Conservation (phyloP, 345 rosid species). For the Acer negundo region DNA sequence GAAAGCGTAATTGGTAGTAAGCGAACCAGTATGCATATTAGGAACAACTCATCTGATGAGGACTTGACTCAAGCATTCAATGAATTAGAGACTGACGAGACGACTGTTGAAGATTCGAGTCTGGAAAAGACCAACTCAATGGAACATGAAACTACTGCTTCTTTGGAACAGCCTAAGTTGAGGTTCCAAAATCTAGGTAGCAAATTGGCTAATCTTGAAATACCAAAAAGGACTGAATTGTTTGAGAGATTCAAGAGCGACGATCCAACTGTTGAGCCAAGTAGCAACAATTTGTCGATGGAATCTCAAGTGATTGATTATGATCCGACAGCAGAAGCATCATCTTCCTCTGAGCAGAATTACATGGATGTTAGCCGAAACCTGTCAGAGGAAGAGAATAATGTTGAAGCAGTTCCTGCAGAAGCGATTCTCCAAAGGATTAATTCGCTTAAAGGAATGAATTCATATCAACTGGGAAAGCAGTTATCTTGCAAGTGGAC, state of each 20-base stretch:
- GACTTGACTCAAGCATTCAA: constrained; percentile 37
- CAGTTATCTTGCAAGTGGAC: constrained; percentile 90
- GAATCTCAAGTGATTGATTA: constrained; percentile 33
- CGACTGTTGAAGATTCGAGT: constrained; percentile 23
- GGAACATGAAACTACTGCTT: constrained; percentile 35
- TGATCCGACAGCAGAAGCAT: constrained; percentile 40
- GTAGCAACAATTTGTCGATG: constrained; percentile 15
- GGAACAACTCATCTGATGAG: constrained; percentile 68
- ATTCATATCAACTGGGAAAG: constrained; percentile 78
- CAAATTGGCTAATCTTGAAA: constrained; percentile 47
- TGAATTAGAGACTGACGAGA: constrained; percentile 34
- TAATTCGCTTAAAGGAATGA: constrained; percentile 55
- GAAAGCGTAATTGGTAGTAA: constrained; percentile 36
- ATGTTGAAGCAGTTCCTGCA: constrained; percentile 39
- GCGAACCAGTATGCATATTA: constrained; percentile 49
- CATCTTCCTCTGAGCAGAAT: constrained; percentile 26
- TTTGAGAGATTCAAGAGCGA: constrained; percentile 25
- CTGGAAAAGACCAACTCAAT: constrained; percentile 26
- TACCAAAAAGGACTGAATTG: constrained; percentile 41
- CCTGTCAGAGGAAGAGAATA: constrained; percentile 30
- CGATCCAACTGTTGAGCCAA: constrained; percentile 22
- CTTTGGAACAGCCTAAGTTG: constrained; percentile 19
- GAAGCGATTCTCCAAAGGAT: constrained; percentile 61
- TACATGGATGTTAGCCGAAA: constrained; percentile 18
- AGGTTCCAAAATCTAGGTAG: constrained; percentile 25